Conservation (phyloP, 208 protist species). For the Strigomonas oncopelti region DNA sequence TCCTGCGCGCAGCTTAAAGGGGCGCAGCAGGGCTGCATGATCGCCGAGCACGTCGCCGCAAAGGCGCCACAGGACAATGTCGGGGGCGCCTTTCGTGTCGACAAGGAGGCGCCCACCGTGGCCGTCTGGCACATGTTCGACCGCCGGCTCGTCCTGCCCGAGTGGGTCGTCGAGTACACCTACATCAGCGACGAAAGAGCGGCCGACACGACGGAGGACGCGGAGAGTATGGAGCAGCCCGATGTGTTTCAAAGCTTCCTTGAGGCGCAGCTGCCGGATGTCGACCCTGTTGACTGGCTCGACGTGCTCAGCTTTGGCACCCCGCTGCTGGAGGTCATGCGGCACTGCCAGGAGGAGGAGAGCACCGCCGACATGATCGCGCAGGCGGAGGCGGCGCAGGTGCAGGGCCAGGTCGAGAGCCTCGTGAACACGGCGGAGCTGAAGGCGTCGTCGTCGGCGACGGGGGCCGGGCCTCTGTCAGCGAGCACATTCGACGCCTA, state of each 20-base stretch:
- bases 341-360: slow-evolving; percentile 15
- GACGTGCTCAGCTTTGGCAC: slow-evolving; percentile 17
- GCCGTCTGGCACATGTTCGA: slow-evolving; percentile 88
- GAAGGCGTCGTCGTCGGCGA: not conserved
- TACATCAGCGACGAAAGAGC: slow-evolving; percentile 36
- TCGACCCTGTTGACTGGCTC: slow-evolving; percentile 11
- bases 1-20: slow-evolving; percentile 18
- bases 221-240: not conserved
- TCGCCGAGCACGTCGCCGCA: slow-evolving; percentile 16
- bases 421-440: not conserved
- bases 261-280: slow-evolving; percentile 3
- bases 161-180: slow-evolving; percentile 85
- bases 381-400: not conserved
- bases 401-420: not conserved
- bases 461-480: slow-evolving; percentile 19
- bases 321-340: slow-evolving; percentile 21
- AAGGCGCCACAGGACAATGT: slow-evolving; percentile 59
- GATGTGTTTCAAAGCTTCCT: slow-evolving; percentile 6
- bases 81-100: slow-evolving; percentile 65
- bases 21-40: slow-evolving; percentile 18
- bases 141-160: slow-evolving; percentile 66
- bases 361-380: not conserved
- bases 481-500: slow-evolving; percentile 31
- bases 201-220: not conserved
- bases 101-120: slow-evolving; percentile 20